These are phyloP conservation scores for Chernovozyma sophiae-reginae DNA, from an alignment of 1,139 yeast genomes.

Conservation along the genomic window DNA sequence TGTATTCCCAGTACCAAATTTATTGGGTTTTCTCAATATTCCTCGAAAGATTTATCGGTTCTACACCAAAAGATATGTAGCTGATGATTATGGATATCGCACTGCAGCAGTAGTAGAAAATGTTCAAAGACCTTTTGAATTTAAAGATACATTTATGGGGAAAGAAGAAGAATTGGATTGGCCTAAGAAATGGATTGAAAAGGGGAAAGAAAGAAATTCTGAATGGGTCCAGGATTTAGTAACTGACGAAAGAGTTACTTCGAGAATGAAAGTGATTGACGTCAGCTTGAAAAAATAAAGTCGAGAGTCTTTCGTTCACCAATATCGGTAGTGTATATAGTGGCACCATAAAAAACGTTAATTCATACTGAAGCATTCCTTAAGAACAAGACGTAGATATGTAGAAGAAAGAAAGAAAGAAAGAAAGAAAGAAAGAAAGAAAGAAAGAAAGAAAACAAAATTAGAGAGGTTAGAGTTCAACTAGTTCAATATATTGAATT, in stretches of 20 bases:
- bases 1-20: conserved; percentile 68
- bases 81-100: conserved; percentile 64
- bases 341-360: too few species aligned
- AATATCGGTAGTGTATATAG: too few species aligned
- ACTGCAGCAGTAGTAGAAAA: conserved; percentile 60
- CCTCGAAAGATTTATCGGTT: conserved; percentile 77
- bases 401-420: too few species aligned
- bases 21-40: conserved; percentile 72
- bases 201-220: conserved; percentile 64
- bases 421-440: too few species aligned
- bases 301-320: too few species aligned
- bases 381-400: too few species aligned
- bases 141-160: conserved; percentile 52
- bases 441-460: too few species aligned
- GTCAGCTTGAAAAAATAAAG: not conserved
- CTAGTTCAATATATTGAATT: too few species aligned
- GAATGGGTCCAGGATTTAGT: conserved; percentile 85
- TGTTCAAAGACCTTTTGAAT: conserved; percentile 51
- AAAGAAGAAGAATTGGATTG: conserved; percentile 79
- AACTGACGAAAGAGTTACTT: conserved; percentile 64
- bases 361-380: too few species aligned
- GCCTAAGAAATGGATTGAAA: conserved; percentile 83
- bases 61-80: conserved; percentile 67
- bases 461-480: too few species aligned
- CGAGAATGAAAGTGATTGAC: conserved; percentile 53